Evolutionary conservation across 306 rosid species (phyloP).

Genomic region (cucumber (Cucumis sativus)): DNA sequence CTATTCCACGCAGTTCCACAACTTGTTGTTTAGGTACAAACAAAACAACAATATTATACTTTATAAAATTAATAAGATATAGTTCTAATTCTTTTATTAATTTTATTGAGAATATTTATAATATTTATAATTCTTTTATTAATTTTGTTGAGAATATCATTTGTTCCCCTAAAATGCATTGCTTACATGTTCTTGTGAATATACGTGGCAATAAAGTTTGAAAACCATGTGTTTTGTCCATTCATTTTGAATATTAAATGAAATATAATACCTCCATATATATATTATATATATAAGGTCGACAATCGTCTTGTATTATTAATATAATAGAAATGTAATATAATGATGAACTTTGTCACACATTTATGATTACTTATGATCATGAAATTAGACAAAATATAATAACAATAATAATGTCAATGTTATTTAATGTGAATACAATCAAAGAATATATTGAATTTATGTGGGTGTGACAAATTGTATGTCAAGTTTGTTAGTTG

Average conservation of each 20-base stretch:
- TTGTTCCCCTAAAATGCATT: background rate
- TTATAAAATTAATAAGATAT: background rate
- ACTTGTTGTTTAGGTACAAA: constrained; percentile 5
- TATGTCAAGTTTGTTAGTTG: background rate
- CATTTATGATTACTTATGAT: background rate
- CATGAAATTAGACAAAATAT: background rate
- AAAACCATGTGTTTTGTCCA: background rate
- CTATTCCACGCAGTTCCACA: constrained; percentile 1
- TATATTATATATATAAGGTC: background rate
- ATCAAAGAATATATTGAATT: background rate
- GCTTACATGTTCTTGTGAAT: background rate
- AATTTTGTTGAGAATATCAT: background rate
- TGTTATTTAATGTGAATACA: background rate
- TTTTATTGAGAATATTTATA: background rate
- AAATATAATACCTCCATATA: background rate
- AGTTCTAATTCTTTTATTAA: background rate
- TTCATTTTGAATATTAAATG: background rate
- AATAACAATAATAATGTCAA: background rate
- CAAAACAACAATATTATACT: background rate
- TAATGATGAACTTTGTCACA: background rate
- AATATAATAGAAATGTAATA: background rate
- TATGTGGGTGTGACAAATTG: background rate
- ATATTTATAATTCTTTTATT: background rate
- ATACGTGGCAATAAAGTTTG: background rate
- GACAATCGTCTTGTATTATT: background rate